Evolutionary conservation across 225 moss, liverwort and hornwort species (phyloP), one percentile per base, ranked within the genome.

Genomic region (Polytrichum formosum): DNA sequence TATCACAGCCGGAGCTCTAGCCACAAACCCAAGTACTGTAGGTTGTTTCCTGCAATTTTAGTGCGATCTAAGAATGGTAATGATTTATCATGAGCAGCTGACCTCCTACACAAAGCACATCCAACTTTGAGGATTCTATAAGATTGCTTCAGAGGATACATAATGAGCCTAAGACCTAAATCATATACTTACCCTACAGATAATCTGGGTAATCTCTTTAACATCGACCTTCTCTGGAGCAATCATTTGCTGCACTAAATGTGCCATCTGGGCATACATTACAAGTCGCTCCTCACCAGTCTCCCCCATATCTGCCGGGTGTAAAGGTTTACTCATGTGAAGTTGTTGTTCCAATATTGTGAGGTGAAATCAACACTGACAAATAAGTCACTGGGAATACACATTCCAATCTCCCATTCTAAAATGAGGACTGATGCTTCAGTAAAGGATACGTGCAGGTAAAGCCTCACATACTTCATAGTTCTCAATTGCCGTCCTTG

Each of bases 221-320:
- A 94, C 27, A 74, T 91, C 79, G 61, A 91, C 74, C 67, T 88
- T 77, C n/a, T 86, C 70, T n/a, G 92, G 85, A 65, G 73, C 76
- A 26, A 90, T 63, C 68, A 98, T 83, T 23, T 73, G 68, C 71
- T 92, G 89, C 77, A 98, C 84, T 70, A 98, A 65, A 68, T 79
- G 83, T 67, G 94, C 85, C 97, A 98, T 98, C 80, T 98, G 92
- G n/a, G 92, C 91, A 80, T 91, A 98, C 63, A 91, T 75, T 55
- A 98, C 79, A 75, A 94, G 75, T 7, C 92, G 92, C 64, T 89
- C 94, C 25, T 88, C 84, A 60, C 70, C 71, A 60, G 83, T 92
- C 75, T 98, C 84, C 5, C 87, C 80, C 67, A 88, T 90, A 73
- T 97, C 94, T 97, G 78, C 63, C 65, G 21, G 2, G 46, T 62